Evolutionary conservation across 148 eudicot genomes (phyloP), one percentile per base, ranked within the genome.

Genomic region (Rheum nobile): DNA sequence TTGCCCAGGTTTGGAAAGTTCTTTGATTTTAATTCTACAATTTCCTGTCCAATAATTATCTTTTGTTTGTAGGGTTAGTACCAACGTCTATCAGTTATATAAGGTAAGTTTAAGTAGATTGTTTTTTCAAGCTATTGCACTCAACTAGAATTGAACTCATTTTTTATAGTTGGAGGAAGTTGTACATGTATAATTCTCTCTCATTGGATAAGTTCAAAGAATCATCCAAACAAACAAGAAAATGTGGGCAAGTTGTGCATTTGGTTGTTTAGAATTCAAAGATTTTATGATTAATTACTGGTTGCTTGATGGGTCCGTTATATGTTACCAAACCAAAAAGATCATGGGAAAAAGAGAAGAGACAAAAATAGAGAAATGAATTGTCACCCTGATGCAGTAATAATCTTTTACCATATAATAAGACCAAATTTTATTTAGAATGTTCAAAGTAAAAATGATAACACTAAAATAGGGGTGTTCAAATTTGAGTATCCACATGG

Each of bases 271-370:
- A 65, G 1, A 24, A 32, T 65, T 65, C 70, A 65, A 13, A 4
- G 39, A 16, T 65, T 65, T 31, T 6, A 65, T 65, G 70, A 65
- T 65, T 65, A 65, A 16, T 61, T 28, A 65, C 70, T 31, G 32
- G 41, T 65, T 65, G 41, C 22, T 65, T 65, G 70, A 65, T 65
- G 70, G 70, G 70, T 65, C 70, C 70, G 34, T 65, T 22, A 65
- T 65, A 29, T 65, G 39, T 31, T 65, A 65, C 70, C 70, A 65
- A 32, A 32, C 70, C 70, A 11, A 65, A 61, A 61, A 28, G 28
- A 19, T 28, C 37, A 29, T 61, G 67, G 35, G 11, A 54, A 57
- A 59, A 61, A 55, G 26, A 28, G 67, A 61, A 28, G 37, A 61
- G 67, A 61, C 67, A 61, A 61, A 61, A 29, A 3, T 61, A 12